Base-by-base conservation (phyloP, 2,329 filamentous ascomycete species). In the Neopestalotiopsis clavispora region DNA sequence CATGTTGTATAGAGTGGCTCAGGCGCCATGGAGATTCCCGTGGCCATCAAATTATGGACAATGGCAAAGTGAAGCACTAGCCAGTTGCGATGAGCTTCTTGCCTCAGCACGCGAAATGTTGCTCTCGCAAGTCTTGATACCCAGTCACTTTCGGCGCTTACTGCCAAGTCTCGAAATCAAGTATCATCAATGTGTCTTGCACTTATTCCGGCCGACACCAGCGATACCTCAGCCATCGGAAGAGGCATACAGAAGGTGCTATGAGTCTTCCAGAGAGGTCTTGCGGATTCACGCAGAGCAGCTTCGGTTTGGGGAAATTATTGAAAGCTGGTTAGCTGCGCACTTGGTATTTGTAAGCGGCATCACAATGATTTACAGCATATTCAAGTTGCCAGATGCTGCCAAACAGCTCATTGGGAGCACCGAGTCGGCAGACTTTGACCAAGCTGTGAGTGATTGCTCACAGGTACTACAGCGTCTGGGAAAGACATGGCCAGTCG, bases 1-100 rank as follows among this genome's bases (percentile, higher is more conserved):
- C 67, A 68, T 68, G 67, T 52, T 68, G 9, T 64, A 68, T 32
- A 57, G 67, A 30, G 67, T 68, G 28, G 61, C 67, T 4, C 67
- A 68, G 17, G 34, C 67, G 12, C 67, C 67, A 1, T 64, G 67
- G 17, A 58, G 67, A 12, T 68, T 68, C 32, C 67, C 67, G 2
- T 68, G 67, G 67, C 67, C 67, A 32, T 42, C 67, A 20, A 58
- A 68, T 28, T 23, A 65, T 40, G 30, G 32, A 17, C 45, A 30
- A 23, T 68, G 67, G 67, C 67, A 68, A 42, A 32, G 13, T 23
- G 67, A 68, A 6, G 67, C 63, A 17, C 60, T 65, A 7, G 32
- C 32, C 10, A 32, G 40, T 6, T 68, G 67, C 34, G 67, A 68
- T n/a, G 30, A 59, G 10, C 32, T 68, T 30, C 67, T 68, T 7